These are phyloP conservation scores for Penicillium fuscoglaucum DNA, from an alignment of 2,329 filamentous ascomycete genomes.

Conservation along the genomic window DNA sequence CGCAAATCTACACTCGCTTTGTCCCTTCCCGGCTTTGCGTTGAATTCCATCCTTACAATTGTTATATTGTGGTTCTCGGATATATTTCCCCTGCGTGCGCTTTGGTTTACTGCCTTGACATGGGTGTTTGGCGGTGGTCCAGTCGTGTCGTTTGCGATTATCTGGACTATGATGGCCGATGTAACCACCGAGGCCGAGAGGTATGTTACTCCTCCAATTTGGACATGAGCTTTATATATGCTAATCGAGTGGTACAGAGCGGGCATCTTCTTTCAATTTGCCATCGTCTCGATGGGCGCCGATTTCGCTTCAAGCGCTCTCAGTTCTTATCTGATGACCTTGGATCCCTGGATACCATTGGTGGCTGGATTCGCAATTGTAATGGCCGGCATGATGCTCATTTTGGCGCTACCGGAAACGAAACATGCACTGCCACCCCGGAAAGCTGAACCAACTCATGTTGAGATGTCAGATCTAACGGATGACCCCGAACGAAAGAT, in stretches of 20 bases:
- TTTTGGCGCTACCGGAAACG: constrained; percentile 42
- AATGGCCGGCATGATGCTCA: constrained; percentile 34
- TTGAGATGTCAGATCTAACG: constrained; percentile 35
- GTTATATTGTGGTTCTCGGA: constrained; percentile 41
- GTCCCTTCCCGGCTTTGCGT: constrained; percentile 44
- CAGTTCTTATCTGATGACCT: constrained; percentile 43
- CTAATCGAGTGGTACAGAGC: constrained; percentile 30
- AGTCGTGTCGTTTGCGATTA: constrained; percentile 49
- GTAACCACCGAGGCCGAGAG: constrained; percentile 50
- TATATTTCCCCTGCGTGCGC: constrained; percentile 47
- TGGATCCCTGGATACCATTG: constrained; percentile 45
- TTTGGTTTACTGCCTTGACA: constrained; percentile 51
- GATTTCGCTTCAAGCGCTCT: constrained; percentile 43
- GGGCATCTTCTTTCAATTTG: constrained; percentile 44
- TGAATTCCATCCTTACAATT: constrained; percentile 37
- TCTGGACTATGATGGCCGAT: constrained; percentile 54
- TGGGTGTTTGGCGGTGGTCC: constrained; percentile 51
- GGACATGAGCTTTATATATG: constrained; percentile 18
- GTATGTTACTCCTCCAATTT: constrained; percentile 17
- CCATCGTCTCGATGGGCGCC: constrained; percentile 41
- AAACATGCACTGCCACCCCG: constrained; percentile 31
- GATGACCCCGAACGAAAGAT: constrained; percentile 20
- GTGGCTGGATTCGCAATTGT: constrained; percentile 38
- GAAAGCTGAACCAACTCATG: constrained; percentile 13
- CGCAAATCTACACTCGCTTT: constrained; percentile 49